Base-by-base conservation (phyloP, 1,284 basidiomycete genomes). In the Ustilago xerochloae region DNA sequence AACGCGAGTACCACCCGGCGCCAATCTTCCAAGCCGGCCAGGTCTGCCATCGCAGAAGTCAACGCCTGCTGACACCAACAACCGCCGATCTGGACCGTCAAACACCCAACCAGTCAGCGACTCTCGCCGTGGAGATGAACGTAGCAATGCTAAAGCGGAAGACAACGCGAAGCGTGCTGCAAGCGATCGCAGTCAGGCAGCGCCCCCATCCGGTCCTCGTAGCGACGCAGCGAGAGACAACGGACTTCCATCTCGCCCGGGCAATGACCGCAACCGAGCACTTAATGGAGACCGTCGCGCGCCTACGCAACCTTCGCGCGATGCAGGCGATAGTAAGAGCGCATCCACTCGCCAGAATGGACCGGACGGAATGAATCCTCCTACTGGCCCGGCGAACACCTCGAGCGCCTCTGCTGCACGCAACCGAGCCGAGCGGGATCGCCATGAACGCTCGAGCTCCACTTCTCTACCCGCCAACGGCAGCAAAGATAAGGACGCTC, bases 11-110 rank as follows among this genome's bases (percentile, higher is more conserved):
- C 68, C 68, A 4, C 48, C 57, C 28, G 58, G 50, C 16, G 68
- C 68, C 33, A 71, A 71, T 29, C 62, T 71, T 6, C 68, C 68
- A 0, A 58, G 50, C 10, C 68, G 68, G 6, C 67, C 67, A 1
- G 62, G 47, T 2, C 48, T 60, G 3, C 2, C 56, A 7, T 52
- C 66, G 51, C 66, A 63, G 26, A 59, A 60, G n/a, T 18, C 30
- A 8, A 18, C 47, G 2, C 45, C 66, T 8, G 20, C 55, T 6
- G 66, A 63, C 16, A 9, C 56, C 5, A 63, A 45, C 12, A 56
- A 63, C 26, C 60, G 66, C 18, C 66, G 66, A 29, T 33, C 43
- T 10, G 55, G 54, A 12, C 16, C 48, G 15, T 16, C 48, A 30
- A 36, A 15, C 47, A 51, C 20, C 38, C 12, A 47, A 4, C 4